Percentiles rank a stretch among this genome's conserved stretches.
Conservation (phyloP, 2,329 filamentous ascomycete genomes). For the Colletotrichum gigasporum region DNA sequence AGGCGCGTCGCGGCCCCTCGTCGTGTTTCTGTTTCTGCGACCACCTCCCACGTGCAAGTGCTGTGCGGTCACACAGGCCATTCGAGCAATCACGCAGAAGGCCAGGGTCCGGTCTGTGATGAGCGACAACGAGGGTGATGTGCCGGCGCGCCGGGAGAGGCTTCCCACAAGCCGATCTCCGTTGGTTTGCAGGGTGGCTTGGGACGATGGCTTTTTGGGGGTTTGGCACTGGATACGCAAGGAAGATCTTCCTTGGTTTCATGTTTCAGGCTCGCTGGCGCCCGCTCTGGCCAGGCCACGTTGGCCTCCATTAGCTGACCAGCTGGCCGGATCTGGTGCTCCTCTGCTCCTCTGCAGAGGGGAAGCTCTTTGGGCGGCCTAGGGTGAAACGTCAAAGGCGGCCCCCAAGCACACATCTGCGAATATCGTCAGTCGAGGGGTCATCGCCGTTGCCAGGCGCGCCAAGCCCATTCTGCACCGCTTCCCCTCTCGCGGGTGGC, state of each 20-base stretch:
- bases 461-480: neutral
- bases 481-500: constrained; percentile 1
- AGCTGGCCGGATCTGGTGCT: constrained; percentile 24
- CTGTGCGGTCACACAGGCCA: neutral
- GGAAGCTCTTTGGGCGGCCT: constrained; percentile 1
- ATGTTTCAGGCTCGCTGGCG: constrained; percentile 28
- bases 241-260: constrained; percentile 29
- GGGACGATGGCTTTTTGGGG: neutral
- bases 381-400: constrained; percentile 22
- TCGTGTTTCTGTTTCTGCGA: neutral
- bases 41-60: neutral
- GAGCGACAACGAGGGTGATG: constrained; percentile 3
- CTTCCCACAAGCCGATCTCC: constrained; percentile 26
- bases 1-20: neutral
- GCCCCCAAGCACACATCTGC: neutral
- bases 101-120: neutral
- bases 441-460: neutral
- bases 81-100: neutral
- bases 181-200: constrained; percentile 21
- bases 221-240: constrained; percentile 19
- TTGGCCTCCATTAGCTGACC: constrained; percentile 25
- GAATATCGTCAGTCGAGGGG: constrained; percentile 16
- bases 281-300: constrained; percentile 28
- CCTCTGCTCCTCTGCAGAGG: neutral
- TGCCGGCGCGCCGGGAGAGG: constrained; percentile 11